phyloP scores from a whole-genome alignment of 2,329 filamentous ascomycete species.

The Nannizziopsis arthrosporioides region DNA sequence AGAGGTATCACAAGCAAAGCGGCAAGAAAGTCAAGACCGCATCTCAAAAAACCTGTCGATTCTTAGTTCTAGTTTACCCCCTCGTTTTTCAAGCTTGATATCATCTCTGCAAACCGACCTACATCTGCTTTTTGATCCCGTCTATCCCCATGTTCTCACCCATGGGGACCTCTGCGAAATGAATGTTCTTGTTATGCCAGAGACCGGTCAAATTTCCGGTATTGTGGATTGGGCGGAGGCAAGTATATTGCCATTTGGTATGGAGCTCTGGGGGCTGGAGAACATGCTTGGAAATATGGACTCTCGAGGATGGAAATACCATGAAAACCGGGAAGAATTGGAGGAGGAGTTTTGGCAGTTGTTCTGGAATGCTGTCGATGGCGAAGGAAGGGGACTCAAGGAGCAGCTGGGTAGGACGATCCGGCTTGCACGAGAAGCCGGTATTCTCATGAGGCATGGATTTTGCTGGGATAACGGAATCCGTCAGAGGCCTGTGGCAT shows the following conservation, averaged over 20 bases:
- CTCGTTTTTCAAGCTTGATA: not conserved
- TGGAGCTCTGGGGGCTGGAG: slow-evolving; percentile 19
- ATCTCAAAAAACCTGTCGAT: not conserved
- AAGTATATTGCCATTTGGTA: slow-evolving; percentile 19
- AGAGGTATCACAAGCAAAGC: not conserved
- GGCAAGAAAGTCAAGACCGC: not conserved
- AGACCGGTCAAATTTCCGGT: slow-evolving; percentile 16
- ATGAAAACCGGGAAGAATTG: not conserved
- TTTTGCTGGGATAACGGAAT: not conserved
- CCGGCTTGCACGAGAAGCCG: not conserved
- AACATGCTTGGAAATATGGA: slow-evolving; percentile 15
- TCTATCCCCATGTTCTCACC: slow-evolving; percentile 5
- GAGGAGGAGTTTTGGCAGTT: slow-evolving; percentile 6
- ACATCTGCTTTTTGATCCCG: not conserved
- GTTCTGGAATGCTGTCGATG: slow-evolving; percentile 7
- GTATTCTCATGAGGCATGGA: slow-evolving; percentile 1
- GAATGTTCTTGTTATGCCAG: slow-evolving; percentile 6
- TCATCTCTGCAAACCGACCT: not conserved
- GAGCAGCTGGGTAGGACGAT: not conserved
- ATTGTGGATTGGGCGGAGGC: slow-evolving; percentile 20
- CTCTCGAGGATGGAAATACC: slow-evolving; percentile 8
- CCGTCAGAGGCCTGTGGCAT: not conserved
- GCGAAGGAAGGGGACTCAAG: not conserved
- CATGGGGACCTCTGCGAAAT: slow-evolving; percentile 6
- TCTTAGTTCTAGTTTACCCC: not conserved